phyloP scores from a whole-genome alignment of 176 grass and related monocot genomes.

The Triticum turgidum region DNA sequence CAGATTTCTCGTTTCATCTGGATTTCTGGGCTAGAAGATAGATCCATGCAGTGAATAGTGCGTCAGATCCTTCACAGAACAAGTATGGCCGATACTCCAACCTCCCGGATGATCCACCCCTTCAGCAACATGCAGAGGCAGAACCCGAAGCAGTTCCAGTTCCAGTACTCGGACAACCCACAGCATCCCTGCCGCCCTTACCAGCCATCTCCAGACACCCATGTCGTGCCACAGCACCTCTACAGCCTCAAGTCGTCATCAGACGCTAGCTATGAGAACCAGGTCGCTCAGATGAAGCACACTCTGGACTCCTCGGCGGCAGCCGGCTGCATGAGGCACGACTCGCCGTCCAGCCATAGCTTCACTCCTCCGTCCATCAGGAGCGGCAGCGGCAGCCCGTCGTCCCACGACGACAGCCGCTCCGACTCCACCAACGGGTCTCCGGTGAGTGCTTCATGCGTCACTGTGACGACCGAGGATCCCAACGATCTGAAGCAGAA shows the following conservation, averaged over 20 bases:
- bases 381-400: constrained; percentile 58
- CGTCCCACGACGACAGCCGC: constrained; percentile 48
- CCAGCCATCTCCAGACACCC: constrained; percentile 20
- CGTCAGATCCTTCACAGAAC: background rate
- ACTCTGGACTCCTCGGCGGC: constrained; percentile 60
- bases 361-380: constrained; percentile 20
- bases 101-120: constrained; percentile 45
- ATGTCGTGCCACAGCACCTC: background rate
- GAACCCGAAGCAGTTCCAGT: constrained; percentile 35
- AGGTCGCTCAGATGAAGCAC: constrained; percentile 24
- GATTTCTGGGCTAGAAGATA: background rate
- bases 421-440: constrained; percentile 43
- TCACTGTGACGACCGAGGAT: constrained; percentile 73
- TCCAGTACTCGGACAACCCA: constrained; percentile 23
- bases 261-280: constrained; percentile 31
- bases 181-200: constrained; percentile 21
- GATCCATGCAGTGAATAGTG: constrained; percentile 17
- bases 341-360: constrained; percentile 48
- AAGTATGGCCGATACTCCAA: constrained; percentile 44
- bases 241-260: constrained; percentile 34
- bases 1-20: constrained; percentile 27
- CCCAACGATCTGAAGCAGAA: constrained; percentile 69
- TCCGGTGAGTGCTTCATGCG: constrained; percentile 71
- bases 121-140: constrained; percentile 36
- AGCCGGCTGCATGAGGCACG: constrained; percentile 29